Percentiles rank a stretch among this genome's conserved stretches.
Conservation (phyloP, 495 filamentous ascomycete genomes). For the Penicillium cosmopolitanum region DNA sequence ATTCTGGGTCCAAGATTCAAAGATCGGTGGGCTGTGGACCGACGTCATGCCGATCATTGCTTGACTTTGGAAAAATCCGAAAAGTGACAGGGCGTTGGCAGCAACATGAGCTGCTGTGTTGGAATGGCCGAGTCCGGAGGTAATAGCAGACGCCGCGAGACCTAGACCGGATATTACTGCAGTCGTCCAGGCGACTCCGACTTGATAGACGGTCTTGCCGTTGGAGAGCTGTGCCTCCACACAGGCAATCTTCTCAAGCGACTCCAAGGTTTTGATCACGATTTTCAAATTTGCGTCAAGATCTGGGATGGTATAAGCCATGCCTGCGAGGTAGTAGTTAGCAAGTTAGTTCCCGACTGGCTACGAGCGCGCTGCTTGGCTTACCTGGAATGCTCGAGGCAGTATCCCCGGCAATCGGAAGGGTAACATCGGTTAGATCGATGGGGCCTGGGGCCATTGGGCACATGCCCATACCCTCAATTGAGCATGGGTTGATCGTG, state of each 20-base stretch:
- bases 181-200: constrained; percentile 85
- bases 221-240: constrained; percentile 90
- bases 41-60: constrained; percentile 91
- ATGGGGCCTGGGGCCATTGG: constrained; percentile 91
- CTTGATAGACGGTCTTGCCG: constrained; percentile 88
- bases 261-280: constrained; percentile 69
- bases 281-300: constrained; percentile 87
- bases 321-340: constrained; percentile 41
- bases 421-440: constrained; percentile 66
- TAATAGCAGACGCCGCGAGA: constrained; percentile 79
- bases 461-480: constrained; percentile 76
- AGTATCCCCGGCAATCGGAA: constrained; percentile 60
- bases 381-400: constrained; percentile 69
- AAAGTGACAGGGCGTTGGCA: constrained; percentile 88
- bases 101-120: constrained; percentile 97
- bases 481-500: constrained; percentile 75
- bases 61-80: constrained; percentile 94
- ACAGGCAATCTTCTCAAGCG: constrained; percentile 73
- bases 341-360: not conserved
- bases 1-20: constrained; percentile 94
- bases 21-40: constrained; percentile 86
- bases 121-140: constrained; percentile 83
- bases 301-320: constrained; percentile 90
- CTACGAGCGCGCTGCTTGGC: constrained; percentile 12
- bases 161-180: constrained; percentile 86